A percentile compares a stretch with the other conserved stretches of the same genome.
Conservation (phyloP, 2,329 filamentous ascomycete species). For the Rutstroemia sp. region DNA sequence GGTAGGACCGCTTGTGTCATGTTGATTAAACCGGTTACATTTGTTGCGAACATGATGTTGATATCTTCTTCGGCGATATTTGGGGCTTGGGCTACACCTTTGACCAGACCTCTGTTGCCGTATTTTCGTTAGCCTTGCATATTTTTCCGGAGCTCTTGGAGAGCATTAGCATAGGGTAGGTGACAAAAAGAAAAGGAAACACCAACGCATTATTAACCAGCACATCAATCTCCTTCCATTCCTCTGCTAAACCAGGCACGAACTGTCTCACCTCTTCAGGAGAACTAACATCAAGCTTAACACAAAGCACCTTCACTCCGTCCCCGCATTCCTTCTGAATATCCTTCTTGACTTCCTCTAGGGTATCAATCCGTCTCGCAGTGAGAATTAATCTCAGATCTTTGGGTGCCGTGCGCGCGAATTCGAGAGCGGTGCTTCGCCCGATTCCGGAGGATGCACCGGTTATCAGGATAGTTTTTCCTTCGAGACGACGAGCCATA, state of each 20-base stretch:
- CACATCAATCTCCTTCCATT: constrained; percentile 78
- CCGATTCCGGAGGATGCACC: constrained; percentile 94
- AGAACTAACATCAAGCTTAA: constrained; percentile 82
- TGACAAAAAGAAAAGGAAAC: background rate
- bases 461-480: constrained; percentile 89
- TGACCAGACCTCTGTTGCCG: constrained; percentile 67
- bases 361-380: constrained; percentile 72
- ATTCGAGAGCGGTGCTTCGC: constrained; percentile 75
- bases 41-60: constrained; percentile 81
- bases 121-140: background rate
- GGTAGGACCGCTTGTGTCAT: constrained; percentile 89
- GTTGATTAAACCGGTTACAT: constrained; percentile 90
- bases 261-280: constrained; percentile 67
- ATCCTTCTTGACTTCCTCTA: constrained; percentile 68
- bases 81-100: constrained; percentile 78
- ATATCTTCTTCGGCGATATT: constrained; percentile 79
- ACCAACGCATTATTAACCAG: constrained; percentile 93
- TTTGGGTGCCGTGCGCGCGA: constrained; percentile 75
- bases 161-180: background rate
- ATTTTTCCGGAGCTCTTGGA: background rate
- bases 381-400: constrained; percentile 80
- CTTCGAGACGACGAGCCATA: constrained; percentile 74
- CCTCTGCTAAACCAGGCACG: constrained; percentile 65
- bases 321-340: constrained; percentile 70
- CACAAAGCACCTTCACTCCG: constrained; percentile 74